Evolutionary conservation across 2,329 filamentous ascomycete genomes (phyloP), one percentile per base, ranked within the genome.

Genomic region (Aspergillus caelatus): DNA sequence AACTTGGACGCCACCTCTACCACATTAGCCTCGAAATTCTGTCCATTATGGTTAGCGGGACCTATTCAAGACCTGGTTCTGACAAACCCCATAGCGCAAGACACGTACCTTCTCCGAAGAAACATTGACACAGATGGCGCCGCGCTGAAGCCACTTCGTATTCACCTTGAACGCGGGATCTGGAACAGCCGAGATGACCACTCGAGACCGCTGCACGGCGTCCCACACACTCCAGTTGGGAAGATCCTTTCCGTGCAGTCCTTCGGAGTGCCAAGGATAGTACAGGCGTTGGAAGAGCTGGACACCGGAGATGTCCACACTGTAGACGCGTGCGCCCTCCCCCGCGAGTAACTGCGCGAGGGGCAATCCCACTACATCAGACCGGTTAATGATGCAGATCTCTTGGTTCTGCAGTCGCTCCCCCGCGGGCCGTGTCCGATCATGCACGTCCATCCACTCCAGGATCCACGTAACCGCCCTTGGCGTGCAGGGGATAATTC

Each of bases 341-440:
- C 30, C 30, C 19, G 52, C 52, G n/a, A 54, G 52, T 2, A 54
- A 23, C n/a, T 16, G 52, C 2, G 52, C 52, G 21, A 54, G 52
- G 7, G 52, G 52, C 30, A 54, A 36, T 8, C 52, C 52, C 19
- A 54, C 52, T 9, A 36, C 52, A 7, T 54, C 52, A 36, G 52
- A 54, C 28, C 52, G 30, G 52, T 54, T 54, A 21, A 54, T 54
- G 28, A 54, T 54, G 52, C 52, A 54, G 52, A 54, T 36, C 52
- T 54, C 52, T 10, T 36, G 30, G 32, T 54, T n/a, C 21, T 30
- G 32, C 10, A 54, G 14, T 16, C 14, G 28, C 19, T 54, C 52
- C 19, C 52, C 52, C 4, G 19, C 30, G 7, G 19, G 52, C 32
- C 30, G 28, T 9, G 32, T 36, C 6, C 23, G 30, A 23, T 54